A percentile compares a stretch with the other conserved stretches of the same genome.
These are phyloP conservation scores for Pyrus betulifolia DNA, from an alignment of 306 rosid species.

Conservation along the genomic window DNA sequence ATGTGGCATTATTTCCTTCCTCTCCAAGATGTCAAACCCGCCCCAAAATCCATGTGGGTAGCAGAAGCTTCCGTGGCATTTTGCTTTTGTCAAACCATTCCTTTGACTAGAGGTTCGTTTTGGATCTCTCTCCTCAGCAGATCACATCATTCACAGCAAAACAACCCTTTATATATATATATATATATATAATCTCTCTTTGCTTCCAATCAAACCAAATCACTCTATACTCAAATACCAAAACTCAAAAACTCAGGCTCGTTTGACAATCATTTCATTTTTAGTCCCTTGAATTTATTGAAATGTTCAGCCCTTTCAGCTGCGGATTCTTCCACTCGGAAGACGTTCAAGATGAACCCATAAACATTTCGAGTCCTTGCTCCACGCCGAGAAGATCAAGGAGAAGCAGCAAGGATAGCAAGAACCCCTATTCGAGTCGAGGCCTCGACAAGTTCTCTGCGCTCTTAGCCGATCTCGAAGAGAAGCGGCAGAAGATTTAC, in stretches of 20 bases:
- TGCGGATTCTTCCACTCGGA: conserved; percentile 38
- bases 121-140: conserved; percentile 29
- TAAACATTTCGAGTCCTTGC: conserved; percentile 13
- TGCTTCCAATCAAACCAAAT: conserved; percentile 4
- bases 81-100: conserved; percentile 21
- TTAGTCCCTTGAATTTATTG: neutral
- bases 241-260: neutral
- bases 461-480: conserved; percentile 73
- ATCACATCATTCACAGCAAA: neutral
- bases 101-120: conserved; percentile 30
- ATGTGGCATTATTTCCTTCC: neutral
- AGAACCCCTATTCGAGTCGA: conserved; percentile 58
- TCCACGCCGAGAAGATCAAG: conserved; percentile 40
- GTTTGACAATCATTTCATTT: no score
- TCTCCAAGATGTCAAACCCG: neutral
- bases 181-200: neutral
- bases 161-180: neutral
- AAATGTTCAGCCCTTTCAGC: conserved; percentile 40
- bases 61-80: conserved; percentile 42
- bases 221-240: neutral
- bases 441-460: conserved; percentile 86
- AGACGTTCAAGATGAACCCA: conserved; percentile 32
- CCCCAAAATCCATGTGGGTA: conserved; percentile 9
- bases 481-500: conserved; percentile 59
- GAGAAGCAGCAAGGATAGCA: conserved; percentile 31